Evolutionary conservation across 208 protist species (phyloP).

Genomic region (Novymonas esmeraldas): DNA sequence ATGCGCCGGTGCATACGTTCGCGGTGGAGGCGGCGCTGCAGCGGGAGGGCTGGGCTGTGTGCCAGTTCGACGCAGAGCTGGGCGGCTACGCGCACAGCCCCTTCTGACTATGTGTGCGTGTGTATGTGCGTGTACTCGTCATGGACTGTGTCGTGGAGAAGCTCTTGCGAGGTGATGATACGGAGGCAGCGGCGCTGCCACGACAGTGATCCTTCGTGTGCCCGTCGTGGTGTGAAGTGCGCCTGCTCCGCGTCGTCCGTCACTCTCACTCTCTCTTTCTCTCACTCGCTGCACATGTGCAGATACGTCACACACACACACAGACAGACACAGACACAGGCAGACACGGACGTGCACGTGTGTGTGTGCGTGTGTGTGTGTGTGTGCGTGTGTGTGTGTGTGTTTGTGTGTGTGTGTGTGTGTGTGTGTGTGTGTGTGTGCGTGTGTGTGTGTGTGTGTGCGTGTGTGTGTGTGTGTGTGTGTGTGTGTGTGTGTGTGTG

Average conservation of each 20-base stretch:
- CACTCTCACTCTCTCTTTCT: neutral
- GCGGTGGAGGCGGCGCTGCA: slow-evolving; percentile 14
- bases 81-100: no score
- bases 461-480: neutral
- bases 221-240: neutral
- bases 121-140: no score
- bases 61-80: no score
- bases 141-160: no score
- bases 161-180: no score
- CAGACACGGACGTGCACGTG: neutral
- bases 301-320: neutral
- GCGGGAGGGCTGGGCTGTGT: slow-evolving; percentile 20
- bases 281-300: neutral
- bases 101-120: no score
- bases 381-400: neutral
- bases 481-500: neutral
- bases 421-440: no score
- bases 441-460: no score
- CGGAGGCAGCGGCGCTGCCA: no score
- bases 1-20: slow-evolving; percentile 22
- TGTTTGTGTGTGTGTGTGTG: no score
- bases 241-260: neutral
- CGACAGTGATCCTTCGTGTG: no score
- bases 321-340: neutral
- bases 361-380: neutral